Evolutionary conservation across 148 eudicot species (phyloP).

Genomic region (Rhododendron williamsianum): DNA sequence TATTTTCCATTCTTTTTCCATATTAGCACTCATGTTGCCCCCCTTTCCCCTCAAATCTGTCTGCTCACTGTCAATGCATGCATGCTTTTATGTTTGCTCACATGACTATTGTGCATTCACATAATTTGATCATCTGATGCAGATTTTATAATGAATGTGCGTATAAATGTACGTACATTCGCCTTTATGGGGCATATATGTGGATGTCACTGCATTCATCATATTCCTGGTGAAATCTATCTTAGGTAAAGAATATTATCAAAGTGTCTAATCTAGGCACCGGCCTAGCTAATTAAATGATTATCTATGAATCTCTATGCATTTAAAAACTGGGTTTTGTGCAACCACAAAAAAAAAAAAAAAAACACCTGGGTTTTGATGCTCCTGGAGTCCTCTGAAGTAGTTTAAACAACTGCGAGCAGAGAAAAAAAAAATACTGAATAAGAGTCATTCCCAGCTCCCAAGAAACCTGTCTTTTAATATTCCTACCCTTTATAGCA

Average conservation of each 20-base stretch:
- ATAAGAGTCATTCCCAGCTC: constrained; percentile 33
- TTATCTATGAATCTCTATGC: background rate
- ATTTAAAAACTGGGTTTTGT: background rate
- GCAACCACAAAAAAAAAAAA: too few species aligned
- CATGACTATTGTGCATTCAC: background rate
- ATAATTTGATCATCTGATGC: background rate
- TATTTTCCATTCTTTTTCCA: background rate
- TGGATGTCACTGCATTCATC: background rate
- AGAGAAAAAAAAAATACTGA: constrained; percentile 7
- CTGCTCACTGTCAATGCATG: background rate
- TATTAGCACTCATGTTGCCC: background rate
- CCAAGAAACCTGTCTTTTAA: constrained; percentile 48
- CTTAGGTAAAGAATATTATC: background rate
- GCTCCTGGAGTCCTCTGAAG: background rate
- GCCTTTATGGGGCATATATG: constrained; percentile 8
- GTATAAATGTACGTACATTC: background rate
- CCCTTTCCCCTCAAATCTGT: background rate
- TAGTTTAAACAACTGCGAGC: constrained; percentile 20
- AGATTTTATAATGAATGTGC: background rate
- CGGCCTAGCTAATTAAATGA: background rate
- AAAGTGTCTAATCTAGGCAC: background rate
- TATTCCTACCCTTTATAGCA: constrained; percentile 15
- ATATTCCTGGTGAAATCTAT: background rate
- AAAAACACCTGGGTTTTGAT: background rate
- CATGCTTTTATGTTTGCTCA: background rate